Base-by-base conservation (phyloP, 2,329 filamentous ascomycete genomes). In the Endoconidiophora polonica region DNA sequence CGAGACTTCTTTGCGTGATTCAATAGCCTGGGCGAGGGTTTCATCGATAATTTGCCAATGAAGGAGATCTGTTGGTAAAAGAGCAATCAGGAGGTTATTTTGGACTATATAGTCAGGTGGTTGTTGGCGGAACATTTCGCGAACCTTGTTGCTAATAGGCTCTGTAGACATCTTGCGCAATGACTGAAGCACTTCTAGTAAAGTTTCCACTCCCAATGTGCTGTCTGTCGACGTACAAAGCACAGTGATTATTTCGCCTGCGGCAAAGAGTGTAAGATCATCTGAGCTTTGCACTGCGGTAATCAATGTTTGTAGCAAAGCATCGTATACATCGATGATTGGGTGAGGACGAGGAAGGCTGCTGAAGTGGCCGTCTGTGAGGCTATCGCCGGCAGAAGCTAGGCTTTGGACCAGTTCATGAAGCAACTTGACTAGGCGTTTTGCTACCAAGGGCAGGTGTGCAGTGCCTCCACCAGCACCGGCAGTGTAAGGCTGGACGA, bases 11-110 rank as follows among this genome's bases (percentile, higher is more conserved):
- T 87, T 85, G 52, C 79, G 78, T 50, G 81, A 73, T 50, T 77
- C 69, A 18, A 96, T 71, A 2, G 83, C 78, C 60, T 82, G 81
- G 5, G 85, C 77, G 56, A 88, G 74, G 47, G 83, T 79, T 20
- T 76, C 70, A 58, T 88, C 84, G 46, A 88, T 75, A 47, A 73
- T 72, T 47, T 69, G 68, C 69, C 77, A 77, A 56, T 81, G 76
- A 5, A 82, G 58, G 37, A 81, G 67, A 48, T 80, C 77, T 2
- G 76, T 77, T 36, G 69, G 69, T 41, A 76, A 65, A 39, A 82
- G 62, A 3, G 76, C 74, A 9, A 71, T 66, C 43, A 79, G 70
- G 2, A 81, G 64, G 16, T 74, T 71, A 18, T 79, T 62, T 55
- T 72, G 74, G 7, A 81, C 64, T 54, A 80, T 73, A 46, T 66